phyloP scores from a whole-genome alignment of 2,329 filamentous ascomycete species.

The Lasiodiplodia theobromae region DNA sequence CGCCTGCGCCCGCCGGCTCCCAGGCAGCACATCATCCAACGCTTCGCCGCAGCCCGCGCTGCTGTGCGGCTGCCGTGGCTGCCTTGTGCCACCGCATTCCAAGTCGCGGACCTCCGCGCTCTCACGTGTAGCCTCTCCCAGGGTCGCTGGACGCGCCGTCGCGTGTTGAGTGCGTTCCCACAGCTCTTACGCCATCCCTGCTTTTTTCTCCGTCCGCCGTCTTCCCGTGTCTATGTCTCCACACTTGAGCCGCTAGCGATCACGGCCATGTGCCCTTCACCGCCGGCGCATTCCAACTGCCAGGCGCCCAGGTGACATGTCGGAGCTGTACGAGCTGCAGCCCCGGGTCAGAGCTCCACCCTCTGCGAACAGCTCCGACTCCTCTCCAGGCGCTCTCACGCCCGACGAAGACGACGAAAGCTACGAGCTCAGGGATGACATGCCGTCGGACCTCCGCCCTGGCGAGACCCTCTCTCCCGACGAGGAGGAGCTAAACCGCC shows the following conservation, averaged over 20 bases:
- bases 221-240: constrained; percentile 2
- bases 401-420: constrained; percentile 15
- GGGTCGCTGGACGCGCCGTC: not conserved
- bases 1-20: not conserved
- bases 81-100: constrained; percentile 3
- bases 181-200: constrained; percentile 1
- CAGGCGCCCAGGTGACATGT: constrained; percentile 24
- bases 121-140: constrained; percentile 13
- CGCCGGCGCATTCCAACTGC: constrained; percentile 16
- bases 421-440: constrained; percentile 10
- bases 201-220: not conserved
- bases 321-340: constrained; percentile 17
- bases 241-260: constrained; percentile 21
- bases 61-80: constrained; percentile 11
- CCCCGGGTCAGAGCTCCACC: constrained; percentile 18
- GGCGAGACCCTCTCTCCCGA: constrained; percentile 10
- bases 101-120: not conserved
- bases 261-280: constrained; percentile 8
- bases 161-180: not conserved
- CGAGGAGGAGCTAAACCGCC: constrained; percentile 37
- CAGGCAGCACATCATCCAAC: constrained; percentile 14
- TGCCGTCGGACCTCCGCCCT: constrained; percentile 28
- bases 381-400: constrained; percentile 7
- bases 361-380: constrained; percentile 1
- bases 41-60: constrained; percentile 2